A percentile compares a stretch with the other conserved stretches of the same genome.
Conservation (phyloP, 1,139 yeast species). For the Yamadazyma kanchanaburiensis region DNA sequence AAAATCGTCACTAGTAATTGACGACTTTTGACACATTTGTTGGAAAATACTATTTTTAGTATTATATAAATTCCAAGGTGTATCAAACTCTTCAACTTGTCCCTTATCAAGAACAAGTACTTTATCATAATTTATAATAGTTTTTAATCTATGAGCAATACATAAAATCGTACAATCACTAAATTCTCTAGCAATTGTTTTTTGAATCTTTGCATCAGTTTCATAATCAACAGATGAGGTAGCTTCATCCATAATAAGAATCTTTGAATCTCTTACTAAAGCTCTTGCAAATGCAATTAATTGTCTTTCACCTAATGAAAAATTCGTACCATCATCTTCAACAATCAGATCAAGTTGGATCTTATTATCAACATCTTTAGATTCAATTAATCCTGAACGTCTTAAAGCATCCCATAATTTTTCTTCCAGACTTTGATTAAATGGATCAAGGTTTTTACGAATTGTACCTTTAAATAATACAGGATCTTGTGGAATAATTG, state of each 20-base stretch:
- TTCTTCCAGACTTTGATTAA: conserved; percentile 27
- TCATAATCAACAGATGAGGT: conserved; percentile 57
- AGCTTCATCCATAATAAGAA: conserved; percentile 54
- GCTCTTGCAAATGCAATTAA: conserved; percentile 53
- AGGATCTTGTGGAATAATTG: conserved; percentile 94
- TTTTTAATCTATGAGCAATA: conserved; percentile 55
- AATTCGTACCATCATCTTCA: conserved; percentile 51
- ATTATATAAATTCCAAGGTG: conserved; percentile 40
- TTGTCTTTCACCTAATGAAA: conserved; percentile 54
- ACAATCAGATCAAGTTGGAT: conserved; percentile 49
- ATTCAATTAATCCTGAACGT: conserved; percentile 26
- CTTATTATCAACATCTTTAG: conserved; percentile 22
- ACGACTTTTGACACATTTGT: conserved; percentile 39
- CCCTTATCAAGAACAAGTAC: conserved; percentile 54
- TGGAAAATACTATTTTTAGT: conserved; percentile 32
- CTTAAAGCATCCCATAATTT: conserved; percentile 31
- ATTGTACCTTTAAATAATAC: conserved; percentile 82
- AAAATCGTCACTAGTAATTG: conserved; percentile 13
- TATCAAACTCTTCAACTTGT: conserved; percentile 43
- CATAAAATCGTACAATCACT: conserved; percentile 47
- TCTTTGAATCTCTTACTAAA: conserved; percentile 46
- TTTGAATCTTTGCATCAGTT: conserved; percentile 50
- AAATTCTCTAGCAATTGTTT: conserved; percentile 45
- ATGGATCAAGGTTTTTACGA: conserved; percentile 76
- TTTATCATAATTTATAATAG: conserved; percentile 49